Evolutionary conservation across 495 filamentous ascomycete species (phyloP).

Genomic region (Penicillium antarcticum): DNA sequence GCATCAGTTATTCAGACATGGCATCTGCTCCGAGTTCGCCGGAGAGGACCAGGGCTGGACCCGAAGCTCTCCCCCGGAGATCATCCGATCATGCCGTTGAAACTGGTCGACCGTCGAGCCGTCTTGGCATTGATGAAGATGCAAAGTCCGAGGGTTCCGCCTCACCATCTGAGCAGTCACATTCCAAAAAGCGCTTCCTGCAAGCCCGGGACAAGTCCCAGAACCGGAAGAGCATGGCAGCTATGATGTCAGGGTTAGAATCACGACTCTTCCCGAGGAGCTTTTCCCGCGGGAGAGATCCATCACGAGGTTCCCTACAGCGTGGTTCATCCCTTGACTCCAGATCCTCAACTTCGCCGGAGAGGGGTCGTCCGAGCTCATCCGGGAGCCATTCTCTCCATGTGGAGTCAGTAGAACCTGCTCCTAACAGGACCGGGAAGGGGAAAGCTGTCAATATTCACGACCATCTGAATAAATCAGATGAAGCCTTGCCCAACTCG

Average conservation of each 20-base stretch:
- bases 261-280: constrained; percentile 32
- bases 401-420: constrained; percentile 32
- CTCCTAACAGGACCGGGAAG: constrained; percentile 40
- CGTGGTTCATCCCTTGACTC: constrained; percentile 54
- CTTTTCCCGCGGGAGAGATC: constrained; percentile 38
- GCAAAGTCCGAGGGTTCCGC: constrained; percentile 19
- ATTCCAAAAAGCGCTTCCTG: constrained; percentile 13
- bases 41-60: constrained; percentile 11
- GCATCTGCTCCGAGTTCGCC: constrained; percentile 24
- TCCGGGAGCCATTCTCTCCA: constrained; percentile 45
- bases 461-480: constrained; percentile 61
- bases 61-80: constrained; percentile 13
- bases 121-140: constrained; percentile 4
- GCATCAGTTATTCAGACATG: constrained; percentile 19
- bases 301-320: constrained; percentile 45
- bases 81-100: constrained; percentile 19
- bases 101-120: neutral
- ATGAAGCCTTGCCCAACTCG: constrained; percentile 56
- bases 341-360: constrained; percentile 53
- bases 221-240: constrained; percentile 31
- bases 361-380: constrained; percentile 53
- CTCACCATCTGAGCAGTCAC: constrained; percentile 3
- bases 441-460: constrained; percentile 54
- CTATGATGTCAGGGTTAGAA: constrained; percentile 41
- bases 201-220: constrained; percentile 18